A percentile compares a stretch with the other conserved stretches of the same genome.
Evolutionary conservation across 129 eudicot genomes (phyloP).

Genomic region (Flaveria trinervia): DNA sequence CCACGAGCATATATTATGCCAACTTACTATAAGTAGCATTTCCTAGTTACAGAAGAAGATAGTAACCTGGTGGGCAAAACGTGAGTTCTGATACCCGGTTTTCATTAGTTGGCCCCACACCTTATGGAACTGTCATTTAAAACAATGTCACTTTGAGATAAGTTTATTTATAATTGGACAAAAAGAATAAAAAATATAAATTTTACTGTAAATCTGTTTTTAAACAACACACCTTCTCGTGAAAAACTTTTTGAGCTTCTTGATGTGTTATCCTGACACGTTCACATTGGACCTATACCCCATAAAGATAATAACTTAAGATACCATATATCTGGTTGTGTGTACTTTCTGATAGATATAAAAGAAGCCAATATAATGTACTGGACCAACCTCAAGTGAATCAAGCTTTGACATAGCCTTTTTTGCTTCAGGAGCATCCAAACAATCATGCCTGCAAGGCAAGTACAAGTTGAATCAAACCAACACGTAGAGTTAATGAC

Average conservation of each 20-base stretch:
- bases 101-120: constrained; percentile 99
- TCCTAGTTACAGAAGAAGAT: not conserved
- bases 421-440: constrained; percentile 41
- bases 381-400: constrained; percentile 52
- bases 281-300: constrained; percentile 43
- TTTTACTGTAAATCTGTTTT: not conserved
- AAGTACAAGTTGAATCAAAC: constrained; percentile 15
- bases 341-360: too few relatives aligned
- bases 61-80: constrained; percentile 90
- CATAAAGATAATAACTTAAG: not conserved
- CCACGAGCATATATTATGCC: not conserved
- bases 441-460: constrained; percentile 49
- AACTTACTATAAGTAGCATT: not conserved
- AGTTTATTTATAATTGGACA: not conserved
- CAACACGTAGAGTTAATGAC: not conserved
- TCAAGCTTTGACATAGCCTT: constrained; percentile 42
- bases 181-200: not conserved
- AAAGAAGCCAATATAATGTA: not conserved
- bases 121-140: constrained; percentile 67
- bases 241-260: constrained; percentile 66
- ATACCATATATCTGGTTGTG: not conserved
- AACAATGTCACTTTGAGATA: not conserved
- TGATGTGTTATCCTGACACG: constrained; percentile 71
- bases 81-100: constrained; percentile 96
- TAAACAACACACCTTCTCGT: constrained; percentile 62